Evolutionary conservation across 805 yeast genomes (phyloP).

Genomic region (Pichia gijzeniarum): DNA sequence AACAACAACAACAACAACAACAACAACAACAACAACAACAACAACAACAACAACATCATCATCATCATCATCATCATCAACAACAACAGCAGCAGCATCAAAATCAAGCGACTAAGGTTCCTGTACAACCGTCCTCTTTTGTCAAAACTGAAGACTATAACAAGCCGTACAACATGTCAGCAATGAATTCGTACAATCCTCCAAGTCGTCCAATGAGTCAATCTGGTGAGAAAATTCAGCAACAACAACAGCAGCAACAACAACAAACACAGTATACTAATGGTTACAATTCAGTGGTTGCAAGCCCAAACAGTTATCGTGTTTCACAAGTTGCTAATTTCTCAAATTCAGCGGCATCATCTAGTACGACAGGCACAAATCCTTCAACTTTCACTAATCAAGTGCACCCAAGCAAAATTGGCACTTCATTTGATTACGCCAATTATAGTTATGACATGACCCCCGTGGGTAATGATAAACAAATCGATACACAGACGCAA

Average conservation of each 20-base stretch:
- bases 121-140: too few species aligned
- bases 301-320: not conserved
- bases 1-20: too few species aligned
- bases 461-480: not conserved
- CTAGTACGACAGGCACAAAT: not conserved
- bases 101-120: too few species aligned
- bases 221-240: too few species aligned
- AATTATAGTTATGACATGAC: not conserved
- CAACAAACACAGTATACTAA: not conserved
- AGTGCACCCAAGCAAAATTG: slow-evolving; percentile 5
- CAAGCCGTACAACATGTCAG: too few species aligned
- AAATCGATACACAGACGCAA: not conserved
- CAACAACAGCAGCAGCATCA: not conserved
- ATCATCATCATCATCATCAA: not conserved
- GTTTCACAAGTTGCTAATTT: not conserved
- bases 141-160: too few species aligned
- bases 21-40: too few species aligned
- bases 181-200: too few species aligned
- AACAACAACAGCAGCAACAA: too few species aligned
- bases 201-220: too few species aligned
- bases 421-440: slow-evolving; percentile 6
- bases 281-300: not conserved
- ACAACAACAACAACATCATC: not conserved
- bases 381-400: slow-evolving; percentile 6
- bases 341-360: not conserved